These are phyloP conservation scores for Arctium minus DNA, from an alignment of 129 eudicot genomes.

Conservation along the genomic window DNA sequence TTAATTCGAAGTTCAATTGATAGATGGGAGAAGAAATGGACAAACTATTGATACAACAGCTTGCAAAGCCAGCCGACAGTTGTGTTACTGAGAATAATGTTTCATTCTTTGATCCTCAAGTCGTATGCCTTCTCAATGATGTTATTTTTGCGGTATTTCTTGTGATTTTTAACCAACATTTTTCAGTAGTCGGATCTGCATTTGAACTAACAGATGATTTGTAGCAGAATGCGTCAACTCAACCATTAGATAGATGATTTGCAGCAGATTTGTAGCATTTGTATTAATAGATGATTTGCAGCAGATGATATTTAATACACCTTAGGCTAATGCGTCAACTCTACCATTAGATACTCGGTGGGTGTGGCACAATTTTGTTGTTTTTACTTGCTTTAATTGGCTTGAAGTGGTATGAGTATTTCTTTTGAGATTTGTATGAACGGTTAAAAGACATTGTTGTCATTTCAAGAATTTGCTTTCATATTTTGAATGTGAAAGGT, in stretches of 20 bases:
- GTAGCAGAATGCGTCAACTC: too few species aligned
- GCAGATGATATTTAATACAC: not conserved
- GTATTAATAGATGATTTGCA: not conserved
- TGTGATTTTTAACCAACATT: not conserved
- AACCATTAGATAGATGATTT: too few species aligned
- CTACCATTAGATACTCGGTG: too few species aligned
- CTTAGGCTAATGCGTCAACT: too few species aligned
- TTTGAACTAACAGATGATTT: not conserved
- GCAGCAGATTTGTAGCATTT: too few species aligned
- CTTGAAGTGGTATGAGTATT: too few species aligned
- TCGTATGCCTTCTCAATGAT: too few species aligned
- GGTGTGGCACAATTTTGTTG: not conserved
- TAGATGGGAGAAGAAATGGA: too few species aligned
- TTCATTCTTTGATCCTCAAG: too few species aligned
- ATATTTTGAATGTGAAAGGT: slow-evolving; percentile 1
- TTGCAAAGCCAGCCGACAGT: too few species aligned
- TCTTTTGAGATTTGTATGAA: not conserved
- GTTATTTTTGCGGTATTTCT: slow-evolving; percentile 36
- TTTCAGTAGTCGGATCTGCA: not conserved
- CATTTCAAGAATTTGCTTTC: slow-evolving; percentile 1
- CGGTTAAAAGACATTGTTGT: not conserved
- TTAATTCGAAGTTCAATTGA: too few species aligned
- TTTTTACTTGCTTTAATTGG: not conserved
- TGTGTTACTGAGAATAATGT: slow-evolving; percentile 11
- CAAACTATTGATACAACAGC: too few species aligned